Evolutionary conservation across 73 alveolate species (phyloP).

Genomic region (Paramecium sexaurelia): DNA sequence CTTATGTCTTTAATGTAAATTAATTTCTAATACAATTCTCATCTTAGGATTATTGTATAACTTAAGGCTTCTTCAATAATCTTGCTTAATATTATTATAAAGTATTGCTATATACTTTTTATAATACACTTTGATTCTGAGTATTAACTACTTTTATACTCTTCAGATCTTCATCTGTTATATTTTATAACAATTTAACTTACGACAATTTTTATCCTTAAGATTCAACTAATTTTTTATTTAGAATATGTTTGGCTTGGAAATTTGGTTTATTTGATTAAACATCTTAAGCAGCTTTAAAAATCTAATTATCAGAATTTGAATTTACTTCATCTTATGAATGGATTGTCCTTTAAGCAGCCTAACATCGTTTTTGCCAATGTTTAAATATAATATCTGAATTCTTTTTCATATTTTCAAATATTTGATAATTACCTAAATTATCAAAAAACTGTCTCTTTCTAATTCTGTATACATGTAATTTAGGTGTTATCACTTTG

Average conservation of each 20-base stretch:
- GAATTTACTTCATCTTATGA: slow-evolving; percentile 7
- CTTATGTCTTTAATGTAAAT: background rate
- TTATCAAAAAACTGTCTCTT: slow-evolving; percentile 35
- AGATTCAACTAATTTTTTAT: slow-evolving; percentile 5
- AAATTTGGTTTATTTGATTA: background rate
- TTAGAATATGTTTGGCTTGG: background rate
- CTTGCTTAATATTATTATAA: slow-evolving; percentile 33
- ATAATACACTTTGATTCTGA: background rate
- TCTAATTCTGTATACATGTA: slow-evolving; percentile 31
- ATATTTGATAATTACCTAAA: slow-evolving; percentile 7
- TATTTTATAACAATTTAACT: background rate
- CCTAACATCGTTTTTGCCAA: background rate
- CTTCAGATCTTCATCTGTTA: background rate
- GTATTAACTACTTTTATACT: background rate
- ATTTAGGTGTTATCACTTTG: slow-evolving; percentile 7
- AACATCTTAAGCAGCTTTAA: slow-evolving; percentile 5
- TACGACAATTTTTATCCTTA: background rate
- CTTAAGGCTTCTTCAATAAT: slow-evolving; percentile 15
- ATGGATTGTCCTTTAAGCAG: background rate
- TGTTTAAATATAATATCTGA: background rate
- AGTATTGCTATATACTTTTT: slow-evolving; percentile 35
- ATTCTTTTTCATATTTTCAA: slow-evolving; percentile 1
- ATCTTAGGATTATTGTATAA: background rate
- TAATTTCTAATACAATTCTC: background rate
- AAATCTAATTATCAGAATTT: background rate